Evolutionary conservation across 1,284 basidiomycete species (phyloP).

Genomic region (Cryptococcus sp.): DNA sequence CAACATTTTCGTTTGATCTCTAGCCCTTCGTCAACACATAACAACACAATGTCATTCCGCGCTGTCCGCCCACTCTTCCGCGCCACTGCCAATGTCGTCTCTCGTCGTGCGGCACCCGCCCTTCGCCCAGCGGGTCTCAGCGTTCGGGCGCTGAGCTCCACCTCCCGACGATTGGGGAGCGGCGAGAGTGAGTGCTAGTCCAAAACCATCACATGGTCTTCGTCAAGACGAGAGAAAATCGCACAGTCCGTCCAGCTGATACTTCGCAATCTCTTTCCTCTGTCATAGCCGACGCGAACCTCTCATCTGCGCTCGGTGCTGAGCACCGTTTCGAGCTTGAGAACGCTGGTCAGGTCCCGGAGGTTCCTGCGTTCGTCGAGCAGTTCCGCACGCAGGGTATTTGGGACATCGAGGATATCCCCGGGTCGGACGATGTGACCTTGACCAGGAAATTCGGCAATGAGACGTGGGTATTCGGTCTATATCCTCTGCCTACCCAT

Average conservation of each 20-base stretch:
- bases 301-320: conserved; percentile 74
- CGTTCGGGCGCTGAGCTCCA: conserved; percentile 38
- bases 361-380: conserved; percentile 73
- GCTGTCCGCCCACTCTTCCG: conserved; percentile 35
- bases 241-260: not conserved
- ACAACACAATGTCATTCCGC: conserved; percentile 30
- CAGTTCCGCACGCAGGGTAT: conserved; percentile 72
- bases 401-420: conserved; percentile 79
- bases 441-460: conserved; percentile 85
- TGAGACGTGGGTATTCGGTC: conserved; percentile 67
- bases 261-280: not conserved
- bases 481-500: no score
- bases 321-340: conserved; percentile 86
- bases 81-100: conserved; percentile 17
- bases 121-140: conserved; percentile 4
- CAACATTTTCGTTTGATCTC: no score
- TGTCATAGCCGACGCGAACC: conserved; percentile 38
- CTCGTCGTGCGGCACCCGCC: conserved; percentile 20
- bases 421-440: conserved; percentile 79
- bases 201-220: not conserved
- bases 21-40: no score
- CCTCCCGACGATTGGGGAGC: conserved; percentile 35
- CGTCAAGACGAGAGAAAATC: not conserved
- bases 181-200: conserved; percentile 46
- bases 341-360: conserved; percentile 55